These are phyloP conservation scores for Pulveroboletus sp. DNA, from an alignment of 768 basidiomycete species.

Conservation along the genomic window DNA sequence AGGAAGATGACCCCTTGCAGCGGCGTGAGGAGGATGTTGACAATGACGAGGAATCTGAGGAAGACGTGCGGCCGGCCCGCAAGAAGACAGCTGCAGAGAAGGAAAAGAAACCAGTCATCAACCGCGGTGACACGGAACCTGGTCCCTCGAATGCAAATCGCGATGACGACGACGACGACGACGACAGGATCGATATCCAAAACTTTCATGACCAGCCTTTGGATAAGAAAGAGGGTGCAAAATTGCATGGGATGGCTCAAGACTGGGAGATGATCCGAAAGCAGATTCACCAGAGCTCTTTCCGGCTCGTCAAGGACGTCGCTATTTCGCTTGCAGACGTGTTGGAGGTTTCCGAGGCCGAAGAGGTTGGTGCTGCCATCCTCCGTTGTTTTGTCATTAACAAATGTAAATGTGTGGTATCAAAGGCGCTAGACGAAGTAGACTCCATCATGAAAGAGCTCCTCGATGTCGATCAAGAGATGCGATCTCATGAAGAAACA, in stretches of 20 bases:
- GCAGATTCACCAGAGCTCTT: slow-evolving; percentile 41
- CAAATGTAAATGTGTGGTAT: background rate
- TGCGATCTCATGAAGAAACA: slow-evolving; percentile 50
- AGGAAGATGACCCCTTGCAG: slow-evolving; percentile 42
- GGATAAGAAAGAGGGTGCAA: slow-evolving; percentile 44
- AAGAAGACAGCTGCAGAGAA: slow-evolving; percentile 25
- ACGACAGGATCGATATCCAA: slow-evolving; percentile 53
- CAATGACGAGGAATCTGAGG: slow-evolving; percentile 30
- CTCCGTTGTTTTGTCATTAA: background rate
- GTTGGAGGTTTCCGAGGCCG: slow-evolving; percentile 47
- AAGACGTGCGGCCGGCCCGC: slow-evolving; percentile 37
- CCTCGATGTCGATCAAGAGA: slow-evolving; percentile 60
- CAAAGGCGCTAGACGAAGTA: slow-evolving; percentile 52
- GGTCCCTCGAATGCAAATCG: slow-evolving; percentile 18
- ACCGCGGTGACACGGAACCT: slow-evolving; percentile 17
- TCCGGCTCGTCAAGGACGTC: slow-evolving; percentile 45
- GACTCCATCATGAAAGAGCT: slow-evolving; percentile 65
- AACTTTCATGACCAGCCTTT: slow-evolving; percentile 67
- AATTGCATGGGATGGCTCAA: slow-evolving; percentile 50
- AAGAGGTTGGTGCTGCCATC: slow-evolving; percentile 39
- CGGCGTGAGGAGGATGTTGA: slow-evolving; percentile 40
- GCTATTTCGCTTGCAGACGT: slow-evolving; percentile 60
- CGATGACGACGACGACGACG: slow-evolving; percentile 41
- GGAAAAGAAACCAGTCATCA: slow-evolving; percentile 29
- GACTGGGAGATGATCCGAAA: slow-evolving; percentile 60